Base-by-base conservation (phyloP, 768 basidiomycete genomes). In the Russula virescens region DNA sequence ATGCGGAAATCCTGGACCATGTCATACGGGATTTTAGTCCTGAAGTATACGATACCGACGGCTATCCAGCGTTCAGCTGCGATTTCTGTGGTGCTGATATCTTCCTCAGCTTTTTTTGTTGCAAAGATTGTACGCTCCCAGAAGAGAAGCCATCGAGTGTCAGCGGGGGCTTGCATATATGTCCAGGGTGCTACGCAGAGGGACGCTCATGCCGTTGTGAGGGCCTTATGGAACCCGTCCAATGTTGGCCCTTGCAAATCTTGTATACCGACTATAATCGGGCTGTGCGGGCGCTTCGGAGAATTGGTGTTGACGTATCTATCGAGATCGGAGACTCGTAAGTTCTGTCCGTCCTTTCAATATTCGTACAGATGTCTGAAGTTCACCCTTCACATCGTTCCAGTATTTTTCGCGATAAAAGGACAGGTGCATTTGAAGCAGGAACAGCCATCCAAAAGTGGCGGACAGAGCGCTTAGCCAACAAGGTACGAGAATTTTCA, bases 21-120 rank as follows among this genome's bases (percentile, higher is more conserved):
- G 26, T 66, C 28, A 38, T 60, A 26, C 35, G 50, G 13, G 53
- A 64, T 40, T 68, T 66, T 28, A 21, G 47, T 48, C 54, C 42
- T 53, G 71, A 76, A 19, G 42, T 54, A 38, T 58, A 60, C 19
- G 55, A 62, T 35, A 55, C 64, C 48, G 40, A 47, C 6, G 57
- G 63, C n/a, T 66, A 56, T 58, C 56, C 51, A 49, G 67, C 50
- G 43, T 76, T 81, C 40, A 75, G 68, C 9, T 93, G 91, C 69
- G 90, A 93, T 70, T 92, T 90, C 70, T 94, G 91, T 68, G 85
- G 83, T 19, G 82, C 81, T 3, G 91, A 94, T 68, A 81, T 94
- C 62, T 93, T 92, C 66, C 85, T 90, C 66, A 85, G 86, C 63
- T 91, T 85, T 71, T 88, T 93, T 65, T 85, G 88, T 70, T 93